Percentiles rank a stretch among this genome's conserved stretches.
These are phyloP conservation scores for Hemileia vastatrix DNA, from an alignment of 1,284 basidiomycete species.

Conservation along the genomic window DNA sequence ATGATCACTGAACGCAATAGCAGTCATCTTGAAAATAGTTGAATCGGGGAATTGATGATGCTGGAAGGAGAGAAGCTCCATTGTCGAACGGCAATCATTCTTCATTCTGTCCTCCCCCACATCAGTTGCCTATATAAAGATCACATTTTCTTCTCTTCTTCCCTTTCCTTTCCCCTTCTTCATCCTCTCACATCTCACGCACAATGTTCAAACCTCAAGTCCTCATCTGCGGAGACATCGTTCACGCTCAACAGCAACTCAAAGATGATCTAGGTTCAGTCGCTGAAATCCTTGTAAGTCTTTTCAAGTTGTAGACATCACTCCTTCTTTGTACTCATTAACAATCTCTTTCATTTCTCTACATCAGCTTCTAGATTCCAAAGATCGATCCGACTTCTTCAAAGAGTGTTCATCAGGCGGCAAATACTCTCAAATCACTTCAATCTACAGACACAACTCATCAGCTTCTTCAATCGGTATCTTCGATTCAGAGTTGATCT, in stretches of 20 bases:
- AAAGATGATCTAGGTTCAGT: conserved; percentile 29
- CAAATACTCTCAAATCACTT: neutral
- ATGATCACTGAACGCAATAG: no score
- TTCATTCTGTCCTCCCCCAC: no score
- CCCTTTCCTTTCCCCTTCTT: no score
- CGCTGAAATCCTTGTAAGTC: conserved; percentile 29
- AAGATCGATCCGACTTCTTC: neutral
- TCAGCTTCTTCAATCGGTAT: conserved; percentile 59
- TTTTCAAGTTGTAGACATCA: neutral
- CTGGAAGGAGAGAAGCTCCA: no score
- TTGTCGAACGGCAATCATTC: no score
- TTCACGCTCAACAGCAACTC: conserved; percentile 32
- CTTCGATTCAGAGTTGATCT: conserved; percentile 68
- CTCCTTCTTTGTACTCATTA: neutral
- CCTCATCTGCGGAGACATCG: conserved; percentile 32
- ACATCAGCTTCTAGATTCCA: neutral
- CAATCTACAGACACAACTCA: conserved; percentile 21
- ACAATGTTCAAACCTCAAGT: conserved; percentile 35
- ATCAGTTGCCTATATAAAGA: no score
- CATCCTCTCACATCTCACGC: no score
- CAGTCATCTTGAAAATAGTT: no score
- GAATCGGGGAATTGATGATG: no score
- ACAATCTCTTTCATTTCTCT: neutral
- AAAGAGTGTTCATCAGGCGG: conserved; percentile 1
- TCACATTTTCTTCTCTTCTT: no score